Evolutionary conservation across 2,329 filamentous ascomycete genomes (phyloP), one percentile per base, ranked within the genome.

Genomic region (Aspergillus flavus): DNA sequence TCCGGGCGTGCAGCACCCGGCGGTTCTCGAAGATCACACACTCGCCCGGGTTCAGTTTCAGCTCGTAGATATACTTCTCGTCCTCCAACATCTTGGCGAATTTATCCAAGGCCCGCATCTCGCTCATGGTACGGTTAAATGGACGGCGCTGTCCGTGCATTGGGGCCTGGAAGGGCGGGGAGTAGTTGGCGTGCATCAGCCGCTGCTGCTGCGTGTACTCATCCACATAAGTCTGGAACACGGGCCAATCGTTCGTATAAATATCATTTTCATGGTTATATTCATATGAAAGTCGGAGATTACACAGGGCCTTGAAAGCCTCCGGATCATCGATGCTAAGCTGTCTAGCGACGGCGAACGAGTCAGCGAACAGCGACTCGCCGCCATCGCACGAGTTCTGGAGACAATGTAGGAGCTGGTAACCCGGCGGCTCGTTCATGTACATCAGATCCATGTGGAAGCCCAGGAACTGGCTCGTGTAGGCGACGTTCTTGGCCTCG

Each of bases 391-490:
- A 90, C 1, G 88, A 90, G 71, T 96, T 96, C 66, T 91, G 86
- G 48, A 98, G 83, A 73, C 93, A 97, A 79, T 98, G 95, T 4
- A 98, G 86, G 28, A 98, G 82, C 78, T 99, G 94, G 58, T 95
- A 87, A 36, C 89, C 88, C 0, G 94, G 94, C 3, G 92, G 88
- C 57, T 92, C 86, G 16, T 85, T 81, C 78, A 95, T 90, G 79
- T 98, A 98, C 61, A 97, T 84, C 46, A 98, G 85, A 75, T 98
- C 95, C 87, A 97, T 95, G 80, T 99, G 95, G 55, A 97, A 88
- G 19, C 91, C 92, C 1, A 98, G 87, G 72, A 89, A 89, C 56
- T 89, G 85, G 72, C 86, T 89, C 1, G 94, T 97, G 79, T 98
- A 93, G 11, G 95, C 94, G 4, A 97, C 91, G 75, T 98, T 98